phyloP scores from a whole-genome alignment of 495 filamentous ascomycete genomes.

The Neurospora intermedia region DNA sequence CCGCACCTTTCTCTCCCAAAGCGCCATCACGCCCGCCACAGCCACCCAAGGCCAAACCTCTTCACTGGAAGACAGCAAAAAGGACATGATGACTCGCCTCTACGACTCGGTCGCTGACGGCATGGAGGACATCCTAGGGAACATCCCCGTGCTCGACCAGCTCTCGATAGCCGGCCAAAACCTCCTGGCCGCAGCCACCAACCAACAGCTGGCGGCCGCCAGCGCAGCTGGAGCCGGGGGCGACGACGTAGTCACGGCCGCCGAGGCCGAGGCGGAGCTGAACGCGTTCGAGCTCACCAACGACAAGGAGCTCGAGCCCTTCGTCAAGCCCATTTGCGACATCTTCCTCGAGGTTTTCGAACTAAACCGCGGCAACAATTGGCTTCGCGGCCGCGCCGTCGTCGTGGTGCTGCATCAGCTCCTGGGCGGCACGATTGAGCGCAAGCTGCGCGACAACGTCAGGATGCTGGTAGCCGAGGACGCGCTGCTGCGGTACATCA shows the following conservation, averaged over 20 bases:
- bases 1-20: conserved; percentile 87
- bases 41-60: conserved; percentile 28
- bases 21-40: conserved; percentile 48
- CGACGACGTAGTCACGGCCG: conserved; percentile 51
- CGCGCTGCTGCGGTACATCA: conserved; percentile 62
- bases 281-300: conserved; percentile 70
- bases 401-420: conserved; percentile 80
- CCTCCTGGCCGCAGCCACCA: conserved; percentile 78
- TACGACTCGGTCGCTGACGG: conserved; percentile 95
- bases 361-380: conserved; percentile 85
- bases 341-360: conserved; percentile 95
- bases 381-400: conserved; percentile 87
- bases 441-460: conserved; percentile 77
- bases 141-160: conserved; percentile 91
- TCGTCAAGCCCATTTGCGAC: conserved; percentile 97
- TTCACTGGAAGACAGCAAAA: conserved; percentile 48
- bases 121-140: conserved; percentile 94
- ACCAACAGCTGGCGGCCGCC: conserved; percentile 49
- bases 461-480: conserved; percentile 64
- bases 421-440: conserved; percentile 90
- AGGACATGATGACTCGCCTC: conserved; percentile 86
- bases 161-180: conserved; percentile 88
- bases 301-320: conserved; percentile 72
- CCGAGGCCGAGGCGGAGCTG: conserved; percentile 90
- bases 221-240: conserved; percentile 30